Conservation (phyloP, 805 yeast genomes). For the Starmerella etchellsii region DNA sequence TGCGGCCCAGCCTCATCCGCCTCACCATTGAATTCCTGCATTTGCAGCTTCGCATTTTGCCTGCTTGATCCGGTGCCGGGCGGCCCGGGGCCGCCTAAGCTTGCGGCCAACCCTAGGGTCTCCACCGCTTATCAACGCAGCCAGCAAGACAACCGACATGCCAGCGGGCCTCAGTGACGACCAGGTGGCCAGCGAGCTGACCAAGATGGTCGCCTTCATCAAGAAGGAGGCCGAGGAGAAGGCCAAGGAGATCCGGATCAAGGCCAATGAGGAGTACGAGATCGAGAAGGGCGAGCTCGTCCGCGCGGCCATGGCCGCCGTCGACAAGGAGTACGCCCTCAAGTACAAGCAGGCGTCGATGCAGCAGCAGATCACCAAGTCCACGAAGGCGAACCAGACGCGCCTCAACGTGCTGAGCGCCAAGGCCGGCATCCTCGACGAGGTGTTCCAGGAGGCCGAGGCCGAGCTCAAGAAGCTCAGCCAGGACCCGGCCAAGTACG, state of each 20-base stretch:
- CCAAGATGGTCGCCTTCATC: slow-evolving; percentile 97
- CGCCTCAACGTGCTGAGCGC: slow-evolving; percentile 81
- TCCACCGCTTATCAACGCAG: too few species aligned
- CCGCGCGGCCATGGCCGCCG: slow-evolving; percentile 78
- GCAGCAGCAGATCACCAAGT: slow-evolving; percentile 89
- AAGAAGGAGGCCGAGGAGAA: slow-evolving; percentile 98
- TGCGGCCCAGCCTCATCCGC: too few species aligned
- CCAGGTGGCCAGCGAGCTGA: slow-evolving; percentile 90
- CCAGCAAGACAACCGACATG: too few species aligned
- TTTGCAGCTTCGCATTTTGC: too few species aligned
- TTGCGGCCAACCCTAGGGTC: too few species aligned
- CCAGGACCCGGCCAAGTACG: slow-evolving; percentile 46
- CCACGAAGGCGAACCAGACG: slow-evolving; percentile 90
- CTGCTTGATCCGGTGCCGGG: too few species aligned
- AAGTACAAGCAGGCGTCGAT: slow-evolving; percentile 83
- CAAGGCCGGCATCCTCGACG: slow-evolving; percentile 66
- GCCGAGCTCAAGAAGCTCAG: slow-evolving; percentile 45
- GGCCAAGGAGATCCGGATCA: slow-evolving; percentile 87
- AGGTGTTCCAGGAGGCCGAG: slow-evolving; percentile 60
- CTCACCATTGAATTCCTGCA: too few species aligned
- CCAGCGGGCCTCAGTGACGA: slow-evolving; percentile 23
- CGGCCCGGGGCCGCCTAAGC: too few species aligned
- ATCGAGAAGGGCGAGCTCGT: slow-evolving; percentile 93
- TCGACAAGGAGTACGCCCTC: slow-evolving; percentile 66
- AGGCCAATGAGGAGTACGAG: slow-evolving; percentile 98